Conservation (phyloP, 345 rosid genomes). For the Populus tremula region DNA sequence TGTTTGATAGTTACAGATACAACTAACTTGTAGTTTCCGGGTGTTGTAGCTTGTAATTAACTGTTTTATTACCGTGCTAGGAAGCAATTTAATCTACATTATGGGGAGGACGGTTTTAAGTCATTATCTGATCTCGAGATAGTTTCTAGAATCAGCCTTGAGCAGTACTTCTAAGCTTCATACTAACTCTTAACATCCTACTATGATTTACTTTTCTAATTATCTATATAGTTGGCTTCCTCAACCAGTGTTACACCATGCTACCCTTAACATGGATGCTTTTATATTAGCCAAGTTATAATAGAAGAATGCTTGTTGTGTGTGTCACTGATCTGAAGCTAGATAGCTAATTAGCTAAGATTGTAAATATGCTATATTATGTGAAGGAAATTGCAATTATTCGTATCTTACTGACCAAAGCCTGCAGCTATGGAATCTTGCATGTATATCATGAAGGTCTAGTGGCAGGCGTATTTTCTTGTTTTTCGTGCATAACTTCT, state of each 20-base stretch:
- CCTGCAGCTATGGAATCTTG: background rate
- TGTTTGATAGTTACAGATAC: slow-evolving; percentile 6
- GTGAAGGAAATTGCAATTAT: background rate
- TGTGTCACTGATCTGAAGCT: background rate
- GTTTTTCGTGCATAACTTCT: background rate
- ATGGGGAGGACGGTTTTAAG: background rate
- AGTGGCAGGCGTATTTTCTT: background rate
- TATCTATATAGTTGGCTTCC: background rate
- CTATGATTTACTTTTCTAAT: background rate
- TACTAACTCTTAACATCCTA: background rate
- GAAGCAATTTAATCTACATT: background rate
- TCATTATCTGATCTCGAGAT: background rate
- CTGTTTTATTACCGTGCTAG: background rate
- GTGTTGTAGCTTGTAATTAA: background rate
- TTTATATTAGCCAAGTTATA: background rate
- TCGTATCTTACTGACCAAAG: background rate
- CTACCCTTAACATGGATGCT: background rate
- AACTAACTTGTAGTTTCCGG: background rate
- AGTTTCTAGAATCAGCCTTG: background rate
- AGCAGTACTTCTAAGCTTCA: background rate
- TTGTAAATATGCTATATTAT: background rate
- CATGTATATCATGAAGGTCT: background rate
- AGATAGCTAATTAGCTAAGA: background rate
- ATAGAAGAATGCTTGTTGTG: background rate
- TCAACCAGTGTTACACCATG: background rate